Conservation (phyloP, 805 yeast genomes). For the Kuraishia ogatae region DNA sequence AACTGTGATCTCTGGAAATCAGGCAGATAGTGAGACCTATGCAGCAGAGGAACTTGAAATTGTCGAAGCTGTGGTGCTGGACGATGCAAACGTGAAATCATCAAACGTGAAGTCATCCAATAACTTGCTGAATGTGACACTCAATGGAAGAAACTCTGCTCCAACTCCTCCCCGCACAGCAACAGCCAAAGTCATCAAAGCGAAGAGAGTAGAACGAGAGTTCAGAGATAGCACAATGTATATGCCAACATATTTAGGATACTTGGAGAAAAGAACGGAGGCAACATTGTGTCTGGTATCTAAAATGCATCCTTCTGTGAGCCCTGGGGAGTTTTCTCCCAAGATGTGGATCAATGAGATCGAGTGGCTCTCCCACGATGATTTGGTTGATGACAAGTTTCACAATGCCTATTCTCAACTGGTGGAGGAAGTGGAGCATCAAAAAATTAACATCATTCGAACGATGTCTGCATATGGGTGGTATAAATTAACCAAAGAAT, state of each 20-base stretch:
- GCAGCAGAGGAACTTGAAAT: background rate
- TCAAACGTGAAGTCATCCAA: background rate
- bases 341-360: background rate
- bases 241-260: background rate
- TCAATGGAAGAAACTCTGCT: background rate
- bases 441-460: too few relatives aligned
- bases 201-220: background rate
- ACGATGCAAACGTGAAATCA: too few relatives aligned
- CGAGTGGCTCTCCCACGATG: background rate
- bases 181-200: background rate
- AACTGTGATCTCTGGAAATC: too few relatives aligned
- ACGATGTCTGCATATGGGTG: background rate
- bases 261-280: background rate
- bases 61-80: background rate
- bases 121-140: background rate
- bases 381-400: background rate
- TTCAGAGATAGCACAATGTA: background rate
- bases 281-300: background rate
- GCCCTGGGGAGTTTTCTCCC: background rate
- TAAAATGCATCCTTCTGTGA: background rate
- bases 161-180: background rate
- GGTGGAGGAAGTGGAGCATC: background rate
- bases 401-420: background rate
- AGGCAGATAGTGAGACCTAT: too few relatives aligned
- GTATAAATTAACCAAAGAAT: background rate